These are phyloP conservation scores for Monosporascus cannonballus DNA, from an alignment of 2,329 filamentous ascomycete genomes.

Conservation along the genomic window DNA sequence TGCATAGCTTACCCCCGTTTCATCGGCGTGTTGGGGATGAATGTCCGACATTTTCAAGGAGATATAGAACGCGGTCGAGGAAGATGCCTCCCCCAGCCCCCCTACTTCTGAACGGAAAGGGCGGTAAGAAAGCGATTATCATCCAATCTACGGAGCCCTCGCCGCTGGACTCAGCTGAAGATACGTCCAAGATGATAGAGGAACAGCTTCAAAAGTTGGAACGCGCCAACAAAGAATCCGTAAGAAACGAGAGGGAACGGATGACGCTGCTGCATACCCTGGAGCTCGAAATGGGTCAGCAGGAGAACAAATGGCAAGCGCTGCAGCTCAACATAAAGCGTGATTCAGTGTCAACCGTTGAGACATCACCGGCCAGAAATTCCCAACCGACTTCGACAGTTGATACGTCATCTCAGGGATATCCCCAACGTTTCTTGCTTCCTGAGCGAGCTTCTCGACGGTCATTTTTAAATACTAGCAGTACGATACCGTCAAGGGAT, in stretches of 20 bases:
- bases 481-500: conserved; percentile 18
- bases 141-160: conserved; percentile 44
- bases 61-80: conserved; percentile 36
- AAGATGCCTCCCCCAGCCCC: conserved; percentile 53
- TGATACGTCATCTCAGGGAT: conserved; percentile 10
- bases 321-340: conserved; percentile 47
- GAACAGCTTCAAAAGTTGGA: conserved; percentile 46
- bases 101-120: conserved; percentile 40
- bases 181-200: conserved; percentile 44
- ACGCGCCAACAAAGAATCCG: conserved; percentile 28
- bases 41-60: conserved; percentile 53
- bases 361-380: conserved; percentile 25
- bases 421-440: conserved; percentile 26
- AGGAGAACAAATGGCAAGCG: conserved; percentile 54
- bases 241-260: conserved; percentile 34
- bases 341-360: conserved; percentile 44
- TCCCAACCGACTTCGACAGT: conserved; percentile 27
- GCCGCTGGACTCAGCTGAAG: conserved; percentile 45
- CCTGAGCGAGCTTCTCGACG: conserved; percentile 33
- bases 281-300: conserved; percentile 55
- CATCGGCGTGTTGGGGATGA: conserved; percentile 54
- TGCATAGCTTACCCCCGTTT: conserved; percentile 29
- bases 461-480: conserved; percentile 29
- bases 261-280: conserved; percentile 50
- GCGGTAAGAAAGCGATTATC: conserved; percentile 35